These are phyloP conservation scores for Cutaneotrichosporon arboriforme DNA, from an alignment of 1,284 basidiomycete genomes.

Conservation along the genomic window DNA sequence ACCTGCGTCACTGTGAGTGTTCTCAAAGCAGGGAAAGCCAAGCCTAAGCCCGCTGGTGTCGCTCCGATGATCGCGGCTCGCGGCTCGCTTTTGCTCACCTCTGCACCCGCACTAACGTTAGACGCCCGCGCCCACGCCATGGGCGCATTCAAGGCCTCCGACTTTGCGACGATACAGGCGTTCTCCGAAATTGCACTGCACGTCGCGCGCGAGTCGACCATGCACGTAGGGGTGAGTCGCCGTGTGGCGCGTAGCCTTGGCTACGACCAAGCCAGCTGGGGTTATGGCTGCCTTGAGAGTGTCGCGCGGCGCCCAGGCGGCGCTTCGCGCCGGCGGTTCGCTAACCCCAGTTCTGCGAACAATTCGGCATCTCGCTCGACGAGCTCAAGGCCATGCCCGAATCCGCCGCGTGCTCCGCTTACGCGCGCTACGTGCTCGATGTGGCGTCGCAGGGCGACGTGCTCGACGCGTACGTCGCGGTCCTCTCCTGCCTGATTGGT, in stretches of 20 bases:
- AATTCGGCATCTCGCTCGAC: conserved; percentile 61
- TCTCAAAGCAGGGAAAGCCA: no score
- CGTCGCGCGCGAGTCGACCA: conserved; percentile 64
- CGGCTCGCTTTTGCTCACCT: no score
- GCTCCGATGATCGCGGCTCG: no score
- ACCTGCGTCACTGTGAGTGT: conserved; percentile 48
- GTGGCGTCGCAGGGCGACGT: conserved; percentile 67
- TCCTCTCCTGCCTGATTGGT: conserved; percentile 80
- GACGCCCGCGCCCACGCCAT: conserved; percentile 55
- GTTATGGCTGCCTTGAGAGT: no score
- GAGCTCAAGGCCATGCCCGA: conserved; percentile 63
- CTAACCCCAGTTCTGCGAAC: conserved; percentile 55
- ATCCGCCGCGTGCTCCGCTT: conserved; percentile 66
- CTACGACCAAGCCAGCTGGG: no score
- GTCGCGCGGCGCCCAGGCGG: no score
- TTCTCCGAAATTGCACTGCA: conserved; percentile 64
- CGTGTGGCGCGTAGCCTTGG: not conserved
- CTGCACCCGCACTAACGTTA: conserved; percentile 6
- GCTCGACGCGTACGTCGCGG: conserved; percentile 68
- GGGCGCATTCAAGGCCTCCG: conserved; percentile 68
- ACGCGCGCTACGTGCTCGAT: conserved; percentile 80
- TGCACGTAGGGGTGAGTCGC: conserved; percentile 56
- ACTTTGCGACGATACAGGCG: conserved; percentile 60
- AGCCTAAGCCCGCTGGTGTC: no score
- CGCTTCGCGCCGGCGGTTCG: not conserved